Conservation (phyloP, 352 stramenopile genomes). For the Phytophthora constricta region DNA sequence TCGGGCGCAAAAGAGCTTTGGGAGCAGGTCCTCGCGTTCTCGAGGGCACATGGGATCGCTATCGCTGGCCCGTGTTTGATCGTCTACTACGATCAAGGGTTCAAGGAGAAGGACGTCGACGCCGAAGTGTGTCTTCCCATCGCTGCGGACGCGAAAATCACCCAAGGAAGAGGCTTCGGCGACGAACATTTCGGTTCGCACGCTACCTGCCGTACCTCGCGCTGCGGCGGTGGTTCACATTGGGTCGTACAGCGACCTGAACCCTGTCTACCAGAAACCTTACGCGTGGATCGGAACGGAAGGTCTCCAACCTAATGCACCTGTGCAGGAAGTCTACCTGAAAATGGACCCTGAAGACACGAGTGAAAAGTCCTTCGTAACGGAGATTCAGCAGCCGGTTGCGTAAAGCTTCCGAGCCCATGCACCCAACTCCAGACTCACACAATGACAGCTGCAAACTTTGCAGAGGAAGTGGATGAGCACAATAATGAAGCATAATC, state of each 20-base stretch:
- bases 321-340: conserved; percentile 48
- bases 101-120: conserved; percentile 53
- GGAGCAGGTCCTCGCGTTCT: conserved; percentile 39
- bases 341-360: conserved; percentile 29
- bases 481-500: too few relatives aligned
- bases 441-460: too few relatives aligned
- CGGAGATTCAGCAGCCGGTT: conserved; percentile 38
- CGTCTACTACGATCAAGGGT: conserved; percentile 50
- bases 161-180: conserved; percentile 10
- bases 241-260: conserved; percentile 42
- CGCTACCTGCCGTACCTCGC: conserved; percentile 16
- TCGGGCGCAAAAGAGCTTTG: conserved; percentile 52
- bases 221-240: conserved; percentile 36
- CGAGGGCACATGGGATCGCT: conserved; percentile 17
- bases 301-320: conserved; percentile 27
- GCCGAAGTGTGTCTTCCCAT: conserved; percentile 54
- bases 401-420: conserved; percentile 14
- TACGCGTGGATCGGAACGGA: conserved; percentile 43
- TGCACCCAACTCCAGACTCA: too few relatives aligned
- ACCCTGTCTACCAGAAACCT: conserved; percentile 30
- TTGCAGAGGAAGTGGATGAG: too few relatives aligned
- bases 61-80: conserved; percentile 38
- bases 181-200: conserved; percentile 27
- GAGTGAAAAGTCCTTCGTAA: conserved; percentile 37
- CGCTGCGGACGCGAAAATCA: conserved; percentile 20